Base-by-base conservation (phyloP, 2,329 filamentous ascomycete genomes). In the Venturia nashicola region DNA sequence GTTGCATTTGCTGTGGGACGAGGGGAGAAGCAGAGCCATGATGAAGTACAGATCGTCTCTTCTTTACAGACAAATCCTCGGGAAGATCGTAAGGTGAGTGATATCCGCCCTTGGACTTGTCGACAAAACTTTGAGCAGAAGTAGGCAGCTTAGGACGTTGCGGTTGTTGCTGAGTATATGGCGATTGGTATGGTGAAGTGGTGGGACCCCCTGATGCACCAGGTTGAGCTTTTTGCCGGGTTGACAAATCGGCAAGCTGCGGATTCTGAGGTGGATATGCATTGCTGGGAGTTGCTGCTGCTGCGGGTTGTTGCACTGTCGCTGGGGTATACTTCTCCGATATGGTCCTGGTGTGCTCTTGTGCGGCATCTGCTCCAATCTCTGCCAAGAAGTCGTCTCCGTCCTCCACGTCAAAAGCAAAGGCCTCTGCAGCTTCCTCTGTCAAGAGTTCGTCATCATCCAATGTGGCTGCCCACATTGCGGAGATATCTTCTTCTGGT, bases 61-160 rank as follows among this genome's bases (percentile, higher is more conserved):
- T 88, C 34, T 80, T 85, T 68, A 88, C 88, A 36, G 88, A 83
- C 39, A 99, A 83, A 63, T 97, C 93, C 76, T 94, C 90, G 4
- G 94, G 94, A 23, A 99, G 80, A 76, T 99, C 95, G 70, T 97
- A 99, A 0, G 94, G 94, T 23, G 93, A 97, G 60, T 88, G 83
- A 73, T 99, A 99, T 8, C 93, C 92, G 64, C 90, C 90, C 75
- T 96, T 97, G 3, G 90, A 79, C 74, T 95, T 95, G 34, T 93
- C 88, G 6, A 84, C 90, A 74, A 96, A 99, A 75, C 93, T 97
- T 72, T 95, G 86, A 0, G 77, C 73, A 43, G 73, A 74, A 11
- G 60, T 61, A 23, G 65, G 36, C 44, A 48, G 7, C 36, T 61
- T 65, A 61, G 65, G 61, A 55, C 65, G 63, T 62, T 66, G 65